These are phyloP conservation scores for Elsinoe fawcettii DNA, from an alignment of 2,329 filamentous ascomycete genomes.

Conservation along the genomic window DNA sequence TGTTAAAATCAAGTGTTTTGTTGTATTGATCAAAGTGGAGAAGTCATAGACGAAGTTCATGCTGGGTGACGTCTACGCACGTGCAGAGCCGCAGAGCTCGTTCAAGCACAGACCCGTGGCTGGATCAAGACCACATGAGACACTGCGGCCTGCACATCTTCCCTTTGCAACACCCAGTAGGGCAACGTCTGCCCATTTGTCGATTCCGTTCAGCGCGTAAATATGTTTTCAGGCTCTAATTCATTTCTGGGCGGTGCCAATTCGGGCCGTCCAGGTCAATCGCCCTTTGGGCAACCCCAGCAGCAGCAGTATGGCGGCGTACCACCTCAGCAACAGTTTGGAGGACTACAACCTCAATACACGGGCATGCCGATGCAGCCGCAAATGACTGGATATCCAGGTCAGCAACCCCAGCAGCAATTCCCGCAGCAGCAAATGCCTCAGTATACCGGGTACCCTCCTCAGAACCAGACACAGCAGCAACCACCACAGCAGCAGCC, in stretches of 20 bases:
- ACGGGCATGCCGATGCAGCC: slow-evolving; percentile 42
- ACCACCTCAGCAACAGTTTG: slow-evolving; percentile 46
- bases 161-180: slow-evolving; percentile 6
- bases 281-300: slow-evolving; percentile 47
- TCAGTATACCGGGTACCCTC: slow-evolving; percentile 44
- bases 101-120: neutral
- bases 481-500: slow-evolving; percentile 39
- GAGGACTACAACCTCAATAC: slow-evolving; percentile 56
- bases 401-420: slow-evolving; percentile 30
- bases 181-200: neutral
- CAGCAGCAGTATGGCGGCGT: slow-evolving; percentile 45
- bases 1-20: too few relatives aligned
- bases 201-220: slow-evolving; percentile 18
- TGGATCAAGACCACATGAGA: neutral
- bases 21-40: too few relatives aligned
- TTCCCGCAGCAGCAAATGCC: slow-evolving; percentile 30
- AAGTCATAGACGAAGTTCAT: neutral
- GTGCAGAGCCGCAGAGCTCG: slow-evolving; percentile 1
- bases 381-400: slow-evolving; percentile 38
- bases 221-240: slow-evolving; percentile 87
- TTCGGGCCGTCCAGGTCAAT: slow-evolving; percentile 62
- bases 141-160: neutral
- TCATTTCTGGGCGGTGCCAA: slow-evolving; percentile 74
- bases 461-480: slow-evolving; percentile 37
- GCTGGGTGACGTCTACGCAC: neutral